Conservation (phyloP, 306 rosid species). For the Pachyrhizus erosus region DNA sequence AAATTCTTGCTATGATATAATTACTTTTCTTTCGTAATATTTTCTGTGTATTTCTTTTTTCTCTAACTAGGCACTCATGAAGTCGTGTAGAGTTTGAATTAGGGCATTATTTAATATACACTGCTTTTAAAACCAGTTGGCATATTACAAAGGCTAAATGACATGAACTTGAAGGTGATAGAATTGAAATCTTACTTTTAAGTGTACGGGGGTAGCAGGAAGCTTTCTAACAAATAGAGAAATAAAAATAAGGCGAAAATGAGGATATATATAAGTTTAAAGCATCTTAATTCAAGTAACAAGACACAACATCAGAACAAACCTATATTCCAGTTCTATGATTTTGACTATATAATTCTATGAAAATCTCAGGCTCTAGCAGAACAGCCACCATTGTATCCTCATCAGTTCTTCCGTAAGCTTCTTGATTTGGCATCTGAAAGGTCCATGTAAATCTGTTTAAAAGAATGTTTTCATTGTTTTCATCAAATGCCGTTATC, state of each 20-base stretch:
- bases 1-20: constrained; percentile 19
- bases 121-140: not conserved
- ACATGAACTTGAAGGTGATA: constrained; percentile 18
- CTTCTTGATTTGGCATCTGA: constrained; percentile 85
- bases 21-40: constrained; percentile 7
- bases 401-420: constrained; percentile 83
- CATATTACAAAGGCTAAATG: constrained; percentile 20
- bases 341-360: constrained; percentile 32
- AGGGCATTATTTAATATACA: not conserved
- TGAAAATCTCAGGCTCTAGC: constrained; percentile 75
- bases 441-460: constrained; percentile 52
- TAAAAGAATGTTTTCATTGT: not conserved
- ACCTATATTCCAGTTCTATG: not conserved
- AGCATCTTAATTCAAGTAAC: constrained; percentile 11
- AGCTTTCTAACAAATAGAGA: not conserved
- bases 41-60: not conserved
- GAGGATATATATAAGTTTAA: not conserved
- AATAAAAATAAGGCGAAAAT: constrained; percentile 6
- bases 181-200: not conserved
- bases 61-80: not conserved
- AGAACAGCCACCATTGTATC: constrained; percentile 83
- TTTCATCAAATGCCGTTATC: constrained; percentile 24
- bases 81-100: not conserved
- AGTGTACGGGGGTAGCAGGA: not conserved
- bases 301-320: not conserved